A percentile compares a stretch with the other conserved stretches of the same genome.
phyloP scores from a whole-genome alignment of 495 filamentous ascomycete species.

The Talaromyces thailandensis region DNA sequence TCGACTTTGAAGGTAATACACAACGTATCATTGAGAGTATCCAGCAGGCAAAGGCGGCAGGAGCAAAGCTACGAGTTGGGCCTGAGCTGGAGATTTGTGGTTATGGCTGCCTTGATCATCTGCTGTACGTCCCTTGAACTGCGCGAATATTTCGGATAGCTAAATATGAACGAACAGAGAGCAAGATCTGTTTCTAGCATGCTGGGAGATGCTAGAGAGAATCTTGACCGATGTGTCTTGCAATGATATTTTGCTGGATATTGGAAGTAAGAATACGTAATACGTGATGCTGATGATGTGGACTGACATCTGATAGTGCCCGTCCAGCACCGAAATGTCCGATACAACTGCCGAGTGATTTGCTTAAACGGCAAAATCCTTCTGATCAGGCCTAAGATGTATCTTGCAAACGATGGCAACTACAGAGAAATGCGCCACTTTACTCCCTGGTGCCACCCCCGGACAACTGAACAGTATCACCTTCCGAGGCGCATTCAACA shows the following conservation, averaged over 20 bases:
- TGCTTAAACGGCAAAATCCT: constrained; percentile 58
- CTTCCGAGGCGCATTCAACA: constrained; percentile 56
- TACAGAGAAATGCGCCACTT: constrained; percentile 67
- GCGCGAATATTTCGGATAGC: neutral
- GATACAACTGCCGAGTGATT: constrained; percentile 71
- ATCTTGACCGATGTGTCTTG: constrained; percentile 58
- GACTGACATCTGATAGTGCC: neutral
- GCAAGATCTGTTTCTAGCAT: constrained; percentile 48
- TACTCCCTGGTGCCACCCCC: constrained; percentile 51
- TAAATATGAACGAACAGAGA: constrained; percentile 20
- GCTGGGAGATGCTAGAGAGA: constrained; percentile 59
- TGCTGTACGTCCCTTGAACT: constrained; percentile 37
- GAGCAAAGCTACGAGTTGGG: constrained; percentile 66
- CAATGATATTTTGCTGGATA: constrained; percentile 71
- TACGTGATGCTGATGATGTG: constrained; percentile 31
- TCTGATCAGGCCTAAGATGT: constrained; percentile 76
- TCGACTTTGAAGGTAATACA: constrained; percentile 73
- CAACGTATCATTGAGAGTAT: constrained; percentile 71
- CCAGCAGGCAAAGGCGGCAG: constrained; percentile 55
- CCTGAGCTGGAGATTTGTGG: constrained; percentile 66
- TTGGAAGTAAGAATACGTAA: constrained; percentile 34
- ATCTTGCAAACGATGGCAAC: constrained; percentile 71
- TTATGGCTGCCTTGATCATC: constrained; percentile 68
- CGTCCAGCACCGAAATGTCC: constrained; percentile 50
- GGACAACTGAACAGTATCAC: constrained; percentile 62